Percentiles rank a stretch among this genome's conserved stretches.
Conservation (phyloP, 768 basidiomycete genomes). For the Pholiota molesta region DNA sequence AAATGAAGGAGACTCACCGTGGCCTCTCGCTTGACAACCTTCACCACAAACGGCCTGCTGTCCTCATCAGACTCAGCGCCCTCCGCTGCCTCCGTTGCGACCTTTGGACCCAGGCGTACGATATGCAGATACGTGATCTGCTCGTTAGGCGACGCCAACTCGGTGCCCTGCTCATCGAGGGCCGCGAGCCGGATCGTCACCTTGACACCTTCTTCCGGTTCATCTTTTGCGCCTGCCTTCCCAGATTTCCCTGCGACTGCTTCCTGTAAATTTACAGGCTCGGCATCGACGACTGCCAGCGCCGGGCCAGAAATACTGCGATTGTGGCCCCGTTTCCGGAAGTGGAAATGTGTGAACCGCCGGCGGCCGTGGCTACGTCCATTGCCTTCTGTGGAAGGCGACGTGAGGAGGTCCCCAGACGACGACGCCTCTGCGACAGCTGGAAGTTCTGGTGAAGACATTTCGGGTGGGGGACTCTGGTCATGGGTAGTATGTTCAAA, state of each 20-base stretch:
- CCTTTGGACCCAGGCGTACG: slow-evolving; percentile 61
- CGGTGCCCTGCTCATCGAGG: slow-evolving; percentile 73
- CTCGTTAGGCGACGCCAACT: slow-evolving; percentile 73
- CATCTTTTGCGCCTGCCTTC: slow-evolving; percentile 33
- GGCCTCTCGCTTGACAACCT: slow-evolving; percentile 91
- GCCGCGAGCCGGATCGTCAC: slow-evolving; percentile 82
- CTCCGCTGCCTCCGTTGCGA: slow-evolving; percentile 31
- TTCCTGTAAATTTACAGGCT: slow-evolving; percentile 38
- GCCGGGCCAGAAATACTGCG: slow-evolving; percentile 74
- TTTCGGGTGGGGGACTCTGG: background rate
- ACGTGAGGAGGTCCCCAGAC: slow-evolving; percentile 11
- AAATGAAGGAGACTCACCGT: slow-evolving; percentile 47
- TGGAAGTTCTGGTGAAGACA: slow-evolving; percentile 22
- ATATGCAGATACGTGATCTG: slow-evolving; percentile 90
- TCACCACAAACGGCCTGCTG: slow-evolving; percentile 84
- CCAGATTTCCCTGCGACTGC: slow-evolving; percentile 40
- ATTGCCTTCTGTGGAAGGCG: slow-evolving; percentile 9
- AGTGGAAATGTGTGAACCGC: slow-evolving; percentile 70
- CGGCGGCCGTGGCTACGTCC: slow-evolving; percentile 32
- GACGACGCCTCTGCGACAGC: slow-evolving; percentile 17
- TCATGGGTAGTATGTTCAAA: slow-evolving; percentile 51
- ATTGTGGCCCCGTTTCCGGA: slow-evolving; percentile 58
- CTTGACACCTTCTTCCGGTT: slow-evolving; percentile 69
- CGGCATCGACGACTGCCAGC: slow-evolving; percentile 76
- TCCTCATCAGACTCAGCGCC: slow-evolving; percentile 46